Base-by-base conservation (phyloP, 163 green algal genomes). In the Scenedesmus sp. region DNA sequence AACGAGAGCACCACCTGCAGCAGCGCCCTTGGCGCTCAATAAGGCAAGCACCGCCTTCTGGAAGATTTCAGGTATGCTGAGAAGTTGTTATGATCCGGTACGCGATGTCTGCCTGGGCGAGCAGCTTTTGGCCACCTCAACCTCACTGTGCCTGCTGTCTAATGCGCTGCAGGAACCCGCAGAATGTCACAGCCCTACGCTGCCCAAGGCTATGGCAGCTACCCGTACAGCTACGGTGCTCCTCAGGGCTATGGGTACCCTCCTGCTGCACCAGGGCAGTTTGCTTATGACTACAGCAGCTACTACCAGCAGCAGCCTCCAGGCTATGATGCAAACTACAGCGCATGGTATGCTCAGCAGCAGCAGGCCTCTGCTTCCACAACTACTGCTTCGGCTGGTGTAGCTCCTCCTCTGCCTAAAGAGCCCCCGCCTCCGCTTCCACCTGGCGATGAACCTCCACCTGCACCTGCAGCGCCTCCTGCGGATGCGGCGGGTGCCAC, bases 241-340 rank as follows among this genome's bases (percentile, higher is more conserved):
- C 35, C 73, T 13, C 73, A 46, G 73, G 73, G 73, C 73, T 53
- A 83, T 49, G 73, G 73, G 37, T 83, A 83, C 73, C 73, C 73
- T 33, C 73, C 78, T 56, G 78, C 78, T 61, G 78, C 78, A 84
- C 40, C 18, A 84, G 78, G 40, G 30, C 65, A 76, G 65, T 76
- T 40, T 76, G 83, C 22, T 30, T 89, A 89, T 51, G 65, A 89
- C 30, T 89, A 83, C 30, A 51, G 68, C n/a, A 70, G 85, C 68
- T 89, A 89, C 59, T 83, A 89, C 80, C 85, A 89, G 65, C 83
- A 89, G 59, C 85, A 89, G 43, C 85, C 85, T 56, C 73, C 9
- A 35, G 65, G n/a, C n/a, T 90, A 90, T 42, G 85, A 72, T 56
- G 40, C 78, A 49, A 37, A 20, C n/a, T 85, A 85, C 44, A 51